phyloP scores from a whole-genome alignment of 2,329 filamentous ascomycete genomes.

The Dactylella cylindrospora region DNA sequence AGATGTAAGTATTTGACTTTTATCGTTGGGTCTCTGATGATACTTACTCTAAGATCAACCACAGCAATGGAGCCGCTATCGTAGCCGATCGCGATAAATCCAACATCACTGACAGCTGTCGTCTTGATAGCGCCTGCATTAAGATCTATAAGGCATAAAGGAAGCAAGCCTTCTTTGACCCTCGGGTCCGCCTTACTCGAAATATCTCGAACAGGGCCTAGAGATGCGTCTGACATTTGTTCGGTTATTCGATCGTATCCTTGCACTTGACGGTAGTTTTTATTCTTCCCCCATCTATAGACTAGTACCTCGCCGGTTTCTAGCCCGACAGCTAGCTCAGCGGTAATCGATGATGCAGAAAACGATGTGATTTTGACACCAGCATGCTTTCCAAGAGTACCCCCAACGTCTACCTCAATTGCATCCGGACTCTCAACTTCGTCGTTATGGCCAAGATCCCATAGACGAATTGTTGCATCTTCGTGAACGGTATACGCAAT shows the following conservation, averaged over 20 bases:
- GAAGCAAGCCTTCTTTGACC: slow-evolving; percentile 78
- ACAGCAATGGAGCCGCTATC: slow-evolving; percentile 78
- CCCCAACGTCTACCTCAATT: slow-evolving; percentile 82
- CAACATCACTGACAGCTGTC: slow-evolving; percentile 82
- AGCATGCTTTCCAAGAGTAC: slow-evolving; percentile 76
- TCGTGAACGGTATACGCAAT: slow-evolving; percentile 78
- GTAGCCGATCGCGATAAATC: slow-evolving; percentile 85
- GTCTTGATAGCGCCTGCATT: slow-evolving; percentile 78
- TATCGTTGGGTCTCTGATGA: neutral
- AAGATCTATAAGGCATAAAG: slow-evolving; percentile 78
- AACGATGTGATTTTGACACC: slow-evolving; percentile 71
- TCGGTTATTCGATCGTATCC: slow-evolving; percentile 23
- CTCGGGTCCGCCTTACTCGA: slow-evolving; percentile 53
- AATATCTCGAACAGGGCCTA: slow-evolving; percentile 45
- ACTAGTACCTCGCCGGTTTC: slow-evolving; percentile 79
- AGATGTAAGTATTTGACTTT: neutral
- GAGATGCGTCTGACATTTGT: slow-evolving; percentile 12
- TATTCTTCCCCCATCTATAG: slow-evolving; percentile 83
- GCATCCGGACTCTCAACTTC: slow-evolving; percentile 83
- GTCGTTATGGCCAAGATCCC: slow-evolving; percentile 89
- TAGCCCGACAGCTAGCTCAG: slow-evolving; percentile 81
- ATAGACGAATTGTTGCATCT: slow-evolving; percentile 86
- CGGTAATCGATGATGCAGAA: slow-evolving; percentile 61
- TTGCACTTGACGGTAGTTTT: slow-evolving; percentile 54
- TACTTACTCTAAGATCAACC: slow-evolving; percentile 69